Conservation (phyloP, 2,329 filamentous ascomycete genomes). For the Exophiala sp. region DNA sequence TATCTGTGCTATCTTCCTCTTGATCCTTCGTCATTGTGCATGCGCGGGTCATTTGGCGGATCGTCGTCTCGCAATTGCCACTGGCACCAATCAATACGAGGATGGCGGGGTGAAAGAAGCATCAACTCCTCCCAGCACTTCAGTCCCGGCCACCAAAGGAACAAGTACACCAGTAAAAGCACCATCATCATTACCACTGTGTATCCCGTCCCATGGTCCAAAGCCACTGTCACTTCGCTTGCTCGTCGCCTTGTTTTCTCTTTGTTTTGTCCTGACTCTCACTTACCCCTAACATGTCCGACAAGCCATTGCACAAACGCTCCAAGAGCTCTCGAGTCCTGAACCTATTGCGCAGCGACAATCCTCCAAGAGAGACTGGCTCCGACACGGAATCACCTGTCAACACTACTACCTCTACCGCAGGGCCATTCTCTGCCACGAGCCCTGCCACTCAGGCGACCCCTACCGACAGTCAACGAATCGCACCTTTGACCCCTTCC, state of each 20-base stretch:
- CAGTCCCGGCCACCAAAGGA: too few species aligned
- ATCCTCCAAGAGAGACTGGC: slow-evolving; percentile 40
- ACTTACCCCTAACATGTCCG: slow-evolving; percentile 30
- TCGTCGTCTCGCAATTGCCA: slow-evolving; percentile 3
- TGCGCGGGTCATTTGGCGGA: slow-evolving; percentile 9
- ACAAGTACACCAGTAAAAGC: too few species aligned
- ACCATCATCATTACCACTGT: too few species aligned
- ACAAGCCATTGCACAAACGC: slow-evolving; percentile 44
- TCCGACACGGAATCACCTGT: slow-evolving; percentile 31
- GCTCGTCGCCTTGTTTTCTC: neutral
- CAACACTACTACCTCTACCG: slow-evolving; percentile 17
- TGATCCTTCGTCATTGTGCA: slow-evolving; percentile 24
- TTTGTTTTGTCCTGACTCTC: neutral
- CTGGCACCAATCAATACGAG: slow-evolving; percentile 14
- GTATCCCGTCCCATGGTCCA: too few species aligned
- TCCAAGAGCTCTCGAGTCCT: slow-evolving; percentile 51
- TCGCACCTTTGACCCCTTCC: slow-evolving; percentile 23
- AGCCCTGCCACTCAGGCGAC: slow-evolving; percentile 11
- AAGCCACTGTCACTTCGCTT: too few species aligned
- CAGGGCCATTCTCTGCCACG: slow-evolving; percentile 15
- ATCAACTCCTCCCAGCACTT: neutral
- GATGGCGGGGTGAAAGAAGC: slow-evolving; percentile 17
- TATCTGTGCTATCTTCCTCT: neutral
- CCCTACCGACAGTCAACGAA: slow-evolving; percentile 14
- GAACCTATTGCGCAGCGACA: slow-evolving; percentile 50